Evolutionary conservation across 75 land plant species (phyloP).

Genomic region (Larix kaempferi): DNA sequence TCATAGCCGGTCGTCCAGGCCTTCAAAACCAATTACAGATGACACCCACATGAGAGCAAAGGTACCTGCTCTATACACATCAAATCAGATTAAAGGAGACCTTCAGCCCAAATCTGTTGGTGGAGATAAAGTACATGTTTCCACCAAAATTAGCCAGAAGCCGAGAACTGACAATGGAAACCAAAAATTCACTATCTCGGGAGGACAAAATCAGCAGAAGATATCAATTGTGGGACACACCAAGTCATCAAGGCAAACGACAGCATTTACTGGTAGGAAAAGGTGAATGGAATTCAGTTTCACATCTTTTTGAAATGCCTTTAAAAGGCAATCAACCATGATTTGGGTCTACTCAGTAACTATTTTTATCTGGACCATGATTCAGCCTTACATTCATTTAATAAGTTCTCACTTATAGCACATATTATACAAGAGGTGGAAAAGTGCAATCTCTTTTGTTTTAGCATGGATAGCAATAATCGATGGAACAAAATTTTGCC

Average conservation of each 20-base stretch:
- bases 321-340: not conserved
- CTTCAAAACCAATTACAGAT: not conserved
- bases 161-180: not conserved
- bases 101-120: not conserved
- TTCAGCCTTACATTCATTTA: not conserved
- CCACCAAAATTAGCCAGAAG: not conserved
- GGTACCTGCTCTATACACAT: not conserved
- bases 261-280: not conserved
- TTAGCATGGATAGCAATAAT: no score
- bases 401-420: no score
- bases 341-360: constrained; percentile 1
- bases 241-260: not conserved
- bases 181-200: not conserved
- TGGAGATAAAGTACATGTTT: constrained; percentile 1
- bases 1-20: not conserved
- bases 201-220: not conserved
- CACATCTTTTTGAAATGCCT: not conserved
- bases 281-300: not conserved
- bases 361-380: not conserved
- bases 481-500: no score
- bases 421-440: no score
- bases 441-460: no score
- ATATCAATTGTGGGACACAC: not conserved
- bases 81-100: constrained; percentile 5
- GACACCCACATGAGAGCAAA: not conserved